Conservation (phyloP, 306 rosid species). For the Inga oerstediana region DNA sequence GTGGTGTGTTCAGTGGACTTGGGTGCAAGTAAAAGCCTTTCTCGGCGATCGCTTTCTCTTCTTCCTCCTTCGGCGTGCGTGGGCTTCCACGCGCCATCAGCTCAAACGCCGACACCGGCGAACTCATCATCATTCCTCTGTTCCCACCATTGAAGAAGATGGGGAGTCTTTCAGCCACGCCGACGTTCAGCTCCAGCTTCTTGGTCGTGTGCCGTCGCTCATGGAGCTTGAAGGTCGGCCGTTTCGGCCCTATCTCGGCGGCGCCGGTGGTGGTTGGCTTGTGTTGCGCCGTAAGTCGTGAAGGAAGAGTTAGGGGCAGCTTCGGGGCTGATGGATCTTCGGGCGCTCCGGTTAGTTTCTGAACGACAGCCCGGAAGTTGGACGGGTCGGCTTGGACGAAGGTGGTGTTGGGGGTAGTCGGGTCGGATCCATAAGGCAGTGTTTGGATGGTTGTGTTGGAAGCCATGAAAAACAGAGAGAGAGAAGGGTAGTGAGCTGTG, state of each 20-base stretch:
- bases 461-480: conserved; percentile 7
- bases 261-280: conserved; percentile 25
- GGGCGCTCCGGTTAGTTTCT: conserved; percentile 85
- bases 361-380: conserved; percentile 81
- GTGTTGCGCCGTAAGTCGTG: conserved; percentile 50
- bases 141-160: conserved; percentile 18
- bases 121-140: conserved; percentile 40
- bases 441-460: conserved; percentile 43
- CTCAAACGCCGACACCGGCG: conserved; percentile 87
- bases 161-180: conserved; percentile 21
- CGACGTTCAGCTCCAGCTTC: conserved; percentile 67
- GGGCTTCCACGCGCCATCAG: conserved; percentile 68
- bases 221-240: conserved; percentile 73
- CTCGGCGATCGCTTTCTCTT: conserved; percentile 66
- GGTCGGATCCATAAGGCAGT: conserved; percentile 52
- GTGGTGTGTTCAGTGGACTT: conserved; percentile 57
- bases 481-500: background rate
- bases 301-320: conserved; percentile 65
- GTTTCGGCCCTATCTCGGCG: conserved; percentile 54
- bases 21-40: conserved; percentile 84
- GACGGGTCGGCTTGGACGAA: conserved; percentile 87
- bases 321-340: conserved; percentile 59
- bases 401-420: conserved; percentile 76
- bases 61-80: conserved; percentile 57
- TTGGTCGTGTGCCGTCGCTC: conserved; percentile 72